Base-by-base conservation (phyloP, 768 basidiomycete species). In the Boletus sensibilis region DNA sequence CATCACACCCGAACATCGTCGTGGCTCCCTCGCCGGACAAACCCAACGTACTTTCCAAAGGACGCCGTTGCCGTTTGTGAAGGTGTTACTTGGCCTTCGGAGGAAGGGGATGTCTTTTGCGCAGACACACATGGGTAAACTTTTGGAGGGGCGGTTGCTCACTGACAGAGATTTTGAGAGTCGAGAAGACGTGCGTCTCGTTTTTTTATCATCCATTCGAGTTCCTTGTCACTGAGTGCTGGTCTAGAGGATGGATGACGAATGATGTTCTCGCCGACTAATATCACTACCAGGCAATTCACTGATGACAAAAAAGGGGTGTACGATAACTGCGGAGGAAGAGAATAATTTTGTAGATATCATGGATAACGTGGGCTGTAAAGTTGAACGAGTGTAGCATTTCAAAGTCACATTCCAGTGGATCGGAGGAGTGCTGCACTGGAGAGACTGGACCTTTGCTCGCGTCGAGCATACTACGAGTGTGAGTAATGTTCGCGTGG, bases 81-180 rank as follows among this genome's bases (percentile, higher is more conserved):
- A 71, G 53, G 61, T 61, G 5, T 56, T 78, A 51, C 67, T 77
- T 20, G 64, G 66, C n/a, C 50, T 73, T 54, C 69, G 77, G 21
- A 69, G 76, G 55, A 80, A 74, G 53, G 77, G 76, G 0, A 67
- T 72, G 62, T 59, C 64, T 11, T 80, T 68, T 57, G 35, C 55
- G 10, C 53, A 62, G 33, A 78, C 78, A 2, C 76, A 79, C 53
- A 64, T 79, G 64, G 79, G 79, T 18, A 76, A 71, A 57, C 64
- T 78, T 8, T 40, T 79, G 40, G 50, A 69, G 46, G 72, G 61
- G 9, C 67, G 57, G 23, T 35, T 63, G n/a, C 57, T 76, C 44
- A 53, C 43, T 3, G 50, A 61, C 29, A 44, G 57, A n/a, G 74
- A 75, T 39, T 73, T 75, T 39, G 42, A 37, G 45, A 5, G 33